A percentile compares a stretch with the other conserved stretches of the same genome.
Conservation (phyloP, 2,329 filamentous ascomycete genomes). For the Hypoxylon sp. region DNA sequence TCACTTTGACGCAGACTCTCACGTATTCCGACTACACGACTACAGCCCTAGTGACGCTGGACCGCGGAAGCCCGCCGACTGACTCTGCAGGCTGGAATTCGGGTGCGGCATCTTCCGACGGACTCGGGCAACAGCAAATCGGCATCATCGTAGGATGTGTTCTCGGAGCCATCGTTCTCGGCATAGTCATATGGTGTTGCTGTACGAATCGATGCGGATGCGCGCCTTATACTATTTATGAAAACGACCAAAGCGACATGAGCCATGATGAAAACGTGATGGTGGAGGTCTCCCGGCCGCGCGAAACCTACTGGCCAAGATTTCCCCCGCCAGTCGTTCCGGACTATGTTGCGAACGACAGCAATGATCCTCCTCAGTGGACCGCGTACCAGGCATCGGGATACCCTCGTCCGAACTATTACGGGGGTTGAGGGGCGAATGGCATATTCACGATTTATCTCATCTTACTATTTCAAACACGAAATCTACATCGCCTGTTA, state of each 20-base stretch:
- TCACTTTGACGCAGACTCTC: constrained; percentile 53
- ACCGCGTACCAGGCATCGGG: constrained; percentile 29
- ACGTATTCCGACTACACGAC: constrained; percentile 49
- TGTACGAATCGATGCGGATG: constrained; percentile 44
- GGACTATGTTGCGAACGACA: constrained; percentile 36
- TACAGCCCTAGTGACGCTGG: constrained; percentile 52
- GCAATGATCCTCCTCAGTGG: constrained; percentile 17
- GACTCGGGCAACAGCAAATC: constrained; percentile 43
- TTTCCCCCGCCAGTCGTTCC: constrained; percentile 49
- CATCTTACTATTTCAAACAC: constrained; percentile 49
- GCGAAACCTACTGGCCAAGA: constrained; percentile 36
- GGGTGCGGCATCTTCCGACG: constrained; percentile 40
- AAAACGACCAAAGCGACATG: constrained; percentile 19
- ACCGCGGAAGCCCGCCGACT: constrained; percentile 43
- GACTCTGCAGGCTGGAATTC: constrained; percentile 21
- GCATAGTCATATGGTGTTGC: constrained; percentile 47
- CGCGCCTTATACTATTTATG: constrained; percentile 26
- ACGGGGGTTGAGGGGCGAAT: constrained; percentile 9
- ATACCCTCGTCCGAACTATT: constrained; percentile 15
- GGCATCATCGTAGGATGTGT: constrained; percentile 52
- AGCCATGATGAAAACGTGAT: constrained; percentile 8
- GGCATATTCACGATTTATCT: neutral
- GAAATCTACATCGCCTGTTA: neutral
- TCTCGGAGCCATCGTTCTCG: constrained; percentile 47
- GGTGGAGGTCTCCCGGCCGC: constrained; percentile 11